Evolutionary conservation across 768 basidiomycete species (phyloP), one percentile per base, ranked within the genome.

Genomic region (Xanthoconium purpureum): DNA sequence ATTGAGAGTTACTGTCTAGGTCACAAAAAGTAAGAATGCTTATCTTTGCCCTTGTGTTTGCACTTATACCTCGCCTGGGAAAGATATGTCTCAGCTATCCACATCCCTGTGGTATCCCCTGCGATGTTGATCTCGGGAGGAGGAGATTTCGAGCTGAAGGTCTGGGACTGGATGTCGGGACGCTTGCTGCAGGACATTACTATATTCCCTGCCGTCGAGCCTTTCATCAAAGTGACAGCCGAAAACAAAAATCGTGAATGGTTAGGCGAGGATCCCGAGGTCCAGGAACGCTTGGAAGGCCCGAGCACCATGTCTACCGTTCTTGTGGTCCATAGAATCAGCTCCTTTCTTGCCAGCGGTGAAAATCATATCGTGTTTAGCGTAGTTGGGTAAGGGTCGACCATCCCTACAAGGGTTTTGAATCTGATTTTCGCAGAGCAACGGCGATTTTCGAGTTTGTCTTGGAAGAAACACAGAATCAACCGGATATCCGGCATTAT

Each of bases 1-100:
- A 89, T 98, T 58, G 93, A 98, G 70, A 84, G 80, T 59, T 98
- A 85, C 70, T 89, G 94, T 59, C 79, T 95, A 29, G 93, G 94
- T 17, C 90, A 94, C 66, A 78, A 78, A 62, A 89, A 85, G 93
- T 94, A 59, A 62, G 84, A 69, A 3, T 14, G 43, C 29, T 24
- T 35, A 7, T 46, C 8, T 24, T 50, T 32, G 38, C 45, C 52
- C 40, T 3, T 56, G 13, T 32, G 1, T n/a, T 29, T 45, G 13
- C 3, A 20, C 46, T 62, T 12, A 63, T 15, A 39, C 48, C 36
- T 24, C 11, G 18, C 15, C 8, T 45, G 8, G 28, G 53, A 50
- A 58, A 94, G 93, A 72, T 97, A 87, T 57, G 84, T 97, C 12
- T 92, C 90, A 3, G 85, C 92, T 0, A 73, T 96, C 17, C 87